Evolutionary conservation across 257 asterid species (phyloP), one percentile per base, ranked within the genome.

Genomic region (Ajuga chamaepitys): DNA sequence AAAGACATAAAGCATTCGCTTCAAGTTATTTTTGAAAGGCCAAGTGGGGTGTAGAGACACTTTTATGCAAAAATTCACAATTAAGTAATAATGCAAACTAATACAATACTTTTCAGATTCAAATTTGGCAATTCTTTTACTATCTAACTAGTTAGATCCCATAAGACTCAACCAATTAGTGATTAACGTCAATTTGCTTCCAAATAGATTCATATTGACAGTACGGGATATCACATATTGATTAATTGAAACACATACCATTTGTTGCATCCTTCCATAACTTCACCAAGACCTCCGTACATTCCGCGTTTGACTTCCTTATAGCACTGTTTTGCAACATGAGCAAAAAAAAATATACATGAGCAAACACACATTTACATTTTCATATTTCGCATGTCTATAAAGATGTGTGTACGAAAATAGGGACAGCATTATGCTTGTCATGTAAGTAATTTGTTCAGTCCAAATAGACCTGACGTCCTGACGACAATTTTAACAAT

Each of bases 241-340:
- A 28, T 26, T 21, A 54, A 35, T 45, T 21, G 9, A 28, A 52
- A 17, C 86, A 21, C 89, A 18, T 84, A 89, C 99, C 99, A 89
- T 37, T 52, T 12, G 68, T 89, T 93, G 34, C 84, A 40, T 52
- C 97, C 99, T 86, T 80, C 81, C 78, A 93, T 55, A 30, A 70
- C 73, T 66, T 86, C 71, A 56, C 99, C 96, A 70, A 84, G 89
- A 62, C 58, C 74, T 58, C 92, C 95, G 71, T 87, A 93, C 90
- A 74, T 84, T 38, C 96, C 99, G 0, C 78, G 83, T 58, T 74
- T 71, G 58, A 87, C 77, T 80, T 87, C 97, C 79, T 68, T 74
- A 73, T 89, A 87, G 85, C 90, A 88, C 97, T 89, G 95, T 55
- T 57, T 60, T 58, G 40, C 62, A 40, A 18, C 68, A 62, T 60